A percentile compares a stretch with the other conserved stretches of the same genome.
These are phyloP conservation scores for Mycothermus thermophilus DNA, from an alignment of 495 filamentous ascomycete species.

Conservation along the genomic window DNA sequence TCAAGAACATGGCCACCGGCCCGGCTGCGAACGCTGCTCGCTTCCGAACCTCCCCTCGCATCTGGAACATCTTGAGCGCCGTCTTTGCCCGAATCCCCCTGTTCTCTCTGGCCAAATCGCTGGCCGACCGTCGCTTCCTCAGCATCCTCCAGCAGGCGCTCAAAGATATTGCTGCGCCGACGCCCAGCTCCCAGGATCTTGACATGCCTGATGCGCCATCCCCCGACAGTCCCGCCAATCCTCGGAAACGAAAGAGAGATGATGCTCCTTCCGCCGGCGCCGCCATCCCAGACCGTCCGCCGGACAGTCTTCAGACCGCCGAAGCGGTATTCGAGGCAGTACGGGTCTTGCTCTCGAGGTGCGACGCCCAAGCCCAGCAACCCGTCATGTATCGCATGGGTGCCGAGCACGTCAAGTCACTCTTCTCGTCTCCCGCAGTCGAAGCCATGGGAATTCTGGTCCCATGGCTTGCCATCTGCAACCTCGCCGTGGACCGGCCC, in stretches of 20 bases:
- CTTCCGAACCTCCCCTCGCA: slow-evolving; percentile 29
- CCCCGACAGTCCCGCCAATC: slow-evolving; percentile 3
- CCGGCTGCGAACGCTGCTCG: slow-evolving; percentile 26
- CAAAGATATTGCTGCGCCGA: slow-evolving; percentile 26
- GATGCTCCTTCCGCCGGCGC: slow-evolving; percentile 9
- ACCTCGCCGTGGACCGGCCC: slow-evolving; percentile 15
- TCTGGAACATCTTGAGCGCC: slow-evolving; percentile 29
- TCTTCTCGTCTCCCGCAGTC: slow-evolving; percentile 28
- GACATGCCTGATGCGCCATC: slow-evolving; percentile 17
- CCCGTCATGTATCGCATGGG: slow-evolving; percentile 23
- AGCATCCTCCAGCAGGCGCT: slow-evolving; percentile 28
- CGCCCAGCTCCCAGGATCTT: slow-evolving; percentile 8
- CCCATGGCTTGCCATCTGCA: slow-evolving; percentile 25
- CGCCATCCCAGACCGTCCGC: slow-evolving; percentile 17
- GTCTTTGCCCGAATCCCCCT: slow-evolving; percentile 29
- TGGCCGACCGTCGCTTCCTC: slow-evolving; percentile 31
- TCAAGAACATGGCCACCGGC: slow-evolving; percentile 36
- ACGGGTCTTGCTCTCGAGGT: slow-evolving; percentile 19
- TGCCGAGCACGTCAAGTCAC: slow-evolving; percentile 33
- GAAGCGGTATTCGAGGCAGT: slow-evolving; percentile 27
- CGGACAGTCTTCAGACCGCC: slow-evolving; percentile 25
- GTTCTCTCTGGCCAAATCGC: slow-evolving; percentile 31
- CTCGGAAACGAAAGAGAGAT: slow-evolving; percentile 26
- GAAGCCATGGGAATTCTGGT: slow-evolving; percentile 26
- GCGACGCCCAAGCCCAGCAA: slow-evolving; percentile 9